Evolutionary conservation across 1,284 basidiomycete genomes (phyloP).

Genomic region (Lentinula novae-zelandiae): DNA sequence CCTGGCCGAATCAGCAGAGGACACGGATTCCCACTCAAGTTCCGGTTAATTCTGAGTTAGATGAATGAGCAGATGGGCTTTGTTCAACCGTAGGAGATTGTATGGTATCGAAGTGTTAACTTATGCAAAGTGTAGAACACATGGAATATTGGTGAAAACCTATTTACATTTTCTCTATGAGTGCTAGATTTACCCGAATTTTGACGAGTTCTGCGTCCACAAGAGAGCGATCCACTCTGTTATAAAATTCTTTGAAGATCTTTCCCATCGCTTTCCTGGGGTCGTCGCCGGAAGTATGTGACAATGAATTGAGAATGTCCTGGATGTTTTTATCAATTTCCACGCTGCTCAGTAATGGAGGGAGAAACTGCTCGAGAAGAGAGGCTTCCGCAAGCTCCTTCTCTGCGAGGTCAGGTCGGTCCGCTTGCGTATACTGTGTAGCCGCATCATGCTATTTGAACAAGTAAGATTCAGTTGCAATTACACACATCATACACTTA

Average conservation of each 20-base stretch:
- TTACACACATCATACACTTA: conserved; percentile 23
- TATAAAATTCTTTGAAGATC: conserved; percentile 62
- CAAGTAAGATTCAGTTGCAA: background rate
- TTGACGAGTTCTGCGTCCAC: conserved; percentile 59
- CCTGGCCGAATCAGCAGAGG: background rate
- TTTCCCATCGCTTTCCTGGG: conserved; percentile 38
- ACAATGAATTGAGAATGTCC: conserved; percentile 30
- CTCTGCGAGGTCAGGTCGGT: conserved; percentile 59
- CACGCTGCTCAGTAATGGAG: conserved; percentile 49
- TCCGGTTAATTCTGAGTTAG: background rate
- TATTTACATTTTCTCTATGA: background rate
- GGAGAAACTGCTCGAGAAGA: conserved; percentile 53
- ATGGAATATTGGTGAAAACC: background rate
- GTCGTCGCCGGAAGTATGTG: conserved; percentile 11
- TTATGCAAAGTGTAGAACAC: background rate
- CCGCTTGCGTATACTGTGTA: conserved; percentile 49
- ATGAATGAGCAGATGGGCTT: background rate
- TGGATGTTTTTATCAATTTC: conserved; percentile 51
- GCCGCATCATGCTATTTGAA: conserved; percentile 53
- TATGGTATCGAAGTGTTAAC: background rate
- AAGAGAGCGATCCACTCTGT: conserved; percentile 50
- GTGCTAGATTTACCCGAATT: conserved; percentile 39
- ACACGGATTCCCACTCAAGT: background rate
- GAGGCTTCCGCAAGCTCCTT: conserved; percentile 57
- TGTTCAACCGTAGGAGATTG: background rate